phyloP scores from a whole-genome alignment of 768 basidiomycete genomes.

The Mycena crocata region DNA sequence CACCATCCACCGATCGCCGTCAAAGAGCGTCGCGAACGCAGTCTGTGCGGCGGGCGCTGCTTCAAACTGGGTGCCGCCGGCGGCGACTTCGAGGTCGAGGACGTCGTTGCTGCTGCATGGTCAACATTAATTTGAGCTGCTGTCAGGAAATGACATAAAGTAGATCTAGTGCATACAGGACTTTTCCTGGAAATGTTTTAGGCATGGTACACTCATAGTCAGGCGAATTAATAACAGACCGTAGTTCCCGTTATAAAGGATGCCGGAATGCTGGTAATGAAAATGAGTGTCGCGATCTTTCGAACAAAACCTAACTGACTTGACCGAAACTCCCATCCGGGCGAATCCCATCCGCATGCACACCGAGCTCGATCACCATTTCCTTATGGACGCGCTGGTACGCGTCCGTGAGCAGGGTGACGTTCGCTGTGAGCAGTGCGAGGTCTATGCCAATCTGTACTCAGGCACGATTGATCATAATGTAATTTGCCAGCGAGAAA shows the following conservation, averaged over 20 bases:
- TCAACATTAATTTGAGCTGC: background rate
- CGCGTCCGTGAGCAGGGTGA: conserved; percentile 59
- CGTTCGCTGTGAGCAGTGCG: conserved; percentile 55
- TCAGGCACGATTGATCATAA: background rate
- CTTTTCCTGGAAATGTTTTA: conserved; percentile 57
- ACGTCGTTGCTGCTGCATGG: conserved; percentile 67
- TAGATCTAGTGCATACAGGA: too few relatives aligned
- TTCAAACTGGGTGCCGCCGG: conserved; percentile 68
- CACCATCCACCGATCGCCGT: conserved; percentile 78
- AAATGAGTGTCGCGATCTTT: background rate
- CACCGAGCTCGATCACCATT: conserved; percentile 57
- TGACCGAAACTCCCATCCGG: conserved; percentile 62
- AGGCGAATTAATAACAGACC: conserved; percentile 47
- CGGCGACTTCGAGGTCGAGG: conserved; percentile 69
- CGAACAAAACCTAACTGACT: conserved; percentile 8
- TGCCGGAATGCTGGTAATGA: conserved; percentile 71
- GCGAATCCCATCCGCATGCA: conserved; percentile 71
- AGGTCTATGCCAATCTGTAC: conserved; percentile 63
- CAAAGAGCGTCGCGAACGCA: conserved; percentile 67
- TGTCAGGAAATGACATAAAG: conserved; percentile 19
- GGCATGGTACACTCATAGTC: too few relatives aligned
- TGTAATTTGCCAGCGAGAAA: too few relatives aligned
- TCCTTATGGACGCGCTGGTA: conserved; percentile 64
- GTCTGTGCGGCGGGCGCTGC: conserved; percentile 54
- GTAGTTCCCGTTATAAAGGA: conserved; percentile 80